Percentiles rank a stretch among this genome's conserved stretches.
These are phyloP conservation scores for Intubia oerlemansii DNA, from an alignment of 2,329 filamentous ascomycete species.

Conservation along the genomic window DNA sequence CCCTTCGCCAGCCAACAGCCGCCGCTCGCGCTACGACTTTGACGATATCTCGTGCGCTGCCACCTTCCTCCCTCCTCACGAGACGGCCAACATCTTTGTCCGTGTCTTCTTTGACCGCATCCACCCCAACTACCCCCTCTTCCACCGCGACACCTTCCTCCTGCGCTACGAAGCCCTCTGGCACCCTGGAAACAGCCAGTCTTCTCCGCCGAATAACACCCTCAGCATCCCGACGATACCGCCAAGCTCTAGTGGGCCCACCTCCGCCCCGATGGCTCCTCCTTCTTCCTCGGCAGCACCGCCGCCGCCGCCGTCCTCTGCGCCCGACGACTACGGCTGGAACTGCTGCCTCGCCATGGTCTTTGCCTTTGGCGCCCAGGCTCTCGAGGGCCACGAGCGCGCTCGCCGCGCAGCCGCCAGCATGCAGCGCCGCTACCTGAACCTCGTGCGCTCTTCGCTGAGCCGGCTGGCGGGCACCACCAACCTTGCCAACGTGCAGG, in stretches of 20 bases:
- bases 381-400: constrained; percentile 6
- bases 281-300: not conserved
- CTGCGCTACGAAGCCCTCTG: constrained; percentile 6
- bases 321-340: constrained; percentile 5
- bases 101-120: constrained; percentile 8
- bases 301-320: not conserved
- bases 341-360: constrained; percentile 8
- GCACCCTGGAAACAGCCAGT: constrained; percentile 2
- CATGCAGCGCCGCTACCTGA: constrained; percentile 6
- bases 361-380: constrained; percentile 7
- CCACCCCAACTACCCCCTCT: constrained; percentile 7
- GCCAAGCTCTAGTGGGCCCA: no score
- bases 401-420: constrained; percentile 2
- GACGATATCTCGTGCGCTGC: constrained; percentile 3
- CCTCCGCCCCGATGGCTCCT: not conserved
- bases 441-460: constrained; percentile 5
- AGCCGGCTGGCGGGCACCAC: constrained; percentile 8
- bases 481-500: constrained; percentile 18
- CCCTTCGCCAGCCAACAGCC: constrained; percentile 2
- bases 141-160: constrained; percentile 4
- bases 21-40: constrained; percentile 3
- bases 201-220: not conserved
- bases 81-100: constrained; percentile 7
- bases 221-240: no score
- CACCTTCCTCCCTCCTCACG: constrained; percentile 5